Evolutionary conservation across 2,329 filamentous ascomycete genomes (phyloP).

Genomic region (Colletotrichum eremochloae): DNA sequence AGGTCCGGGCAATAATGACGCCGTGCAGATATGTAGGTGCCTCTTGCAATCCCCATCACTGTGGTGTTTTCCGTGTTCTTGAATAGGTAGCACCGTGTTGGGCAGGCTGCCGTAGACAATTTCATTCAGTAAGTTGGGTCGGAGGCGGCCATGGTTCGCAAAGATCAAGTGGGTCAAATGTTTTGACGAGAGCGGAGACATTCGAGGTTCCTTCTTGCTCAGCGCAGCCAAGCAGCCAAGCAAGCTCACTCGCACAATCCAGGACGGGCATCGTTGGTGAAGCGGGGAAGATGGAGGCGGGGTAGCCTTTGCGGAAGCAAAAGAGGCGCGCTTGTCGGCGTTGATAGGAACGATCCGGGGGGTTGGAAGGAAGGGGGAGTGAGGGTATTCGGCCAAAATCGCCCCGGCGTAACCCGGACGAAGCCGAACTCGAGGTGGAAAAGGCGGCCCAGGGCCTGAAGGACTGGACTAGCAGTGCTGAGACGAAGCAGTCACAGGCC

Average conservation of each 20-base stretch:
- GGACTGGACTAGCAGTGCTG: neutral
- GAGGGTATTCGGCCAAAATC: slow-evolving; percentile 18
- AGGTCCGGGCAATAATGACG: too few species aligned
- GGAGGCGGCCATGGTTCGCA: neutral
- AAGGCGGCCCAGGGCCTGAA: neutral
- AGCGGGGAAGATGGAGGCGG: slow-evolving; percentile 11
- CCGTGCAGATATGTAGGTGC: neutral
- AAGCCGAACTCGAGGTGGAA: slow-evolving; percentile 12
- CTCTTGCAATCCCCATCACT: too few species aligned
- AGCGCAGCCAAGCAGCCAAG: neutral
- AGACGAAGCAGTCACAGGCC: too few species aligned
- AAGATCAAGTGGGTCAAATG: neutral
- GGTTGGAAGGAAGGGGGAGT: neutral
- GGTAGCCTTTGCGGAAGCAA: neutral
- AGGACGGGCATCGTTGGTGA: neutral
- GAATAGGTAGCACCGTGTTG: too few species aligned
- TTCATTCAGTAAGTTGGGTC: too few species aligned
- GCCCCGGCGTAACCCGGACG: slow-evolving; percentile 32
- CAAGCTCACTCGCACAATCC: neutral
- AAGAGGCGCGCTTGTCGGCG: slow-evolving; percentile 4
- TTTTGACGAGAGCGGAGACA: neutral
- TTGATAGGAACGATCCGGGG: slow-evolving; percentile 34
- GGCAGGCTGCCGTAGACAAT: neutral
- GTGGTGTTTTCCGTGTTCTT: too few species aligned
- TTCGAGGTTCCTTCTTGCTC: neutral